These are phyloP conservation scores for Eudorina sp. DNA, from an alignment of 139 green algal species.

Conservation along the genomic window DNA sequence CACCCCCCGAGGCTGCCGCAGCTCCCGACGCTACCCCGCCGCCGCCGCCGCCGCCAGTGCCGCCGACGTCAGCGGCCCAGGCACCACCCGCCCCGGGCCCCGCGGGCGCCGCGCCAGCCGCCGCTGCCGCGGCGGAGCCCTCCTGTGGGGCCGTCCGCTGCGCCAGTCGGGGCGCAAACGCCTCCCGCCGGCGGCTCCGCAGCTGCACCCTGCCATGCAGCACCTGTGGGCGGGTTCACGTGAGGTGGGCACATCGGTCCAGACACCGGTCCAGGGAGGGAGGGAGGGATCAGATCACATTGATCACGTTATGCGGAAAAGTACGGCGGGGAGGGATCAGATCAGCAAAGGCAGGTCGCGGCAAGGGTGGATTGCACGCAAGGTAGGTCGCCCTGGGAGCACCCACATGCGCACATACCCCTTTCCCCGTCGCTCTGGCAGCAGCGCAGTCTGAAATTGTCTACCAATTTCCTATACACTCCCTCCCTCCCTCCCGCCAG, in stretches of 20 bases:
- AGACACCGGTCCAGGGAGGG: not conserved
- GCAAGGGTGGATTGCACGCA: too few relatives aligned
- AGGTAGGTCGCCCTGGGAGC: too few relatives aligned
- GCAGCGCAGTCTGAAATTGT: too few relatives aligned
- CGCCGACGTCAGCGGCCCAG: not conserved
- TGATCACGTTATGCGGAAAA: too few relatives aligned
- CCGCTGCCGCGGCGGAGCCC: not conserved
- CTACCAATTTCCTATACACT: too few relatives aligned
- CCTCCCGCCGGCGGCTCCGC: not conserved
- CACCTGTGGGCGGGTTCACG: slow-evolving; percentile 38
- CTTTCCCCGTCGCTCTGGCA: too few relatives aligned
- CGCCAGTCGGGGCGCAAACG: not conserved
- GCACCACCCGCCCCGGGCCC: not conserved
- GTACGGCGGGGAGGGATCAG: too few relatives aligned
- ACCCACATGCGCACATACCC: too few relatives aligned
- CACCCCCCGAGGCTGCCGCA: not conserved
- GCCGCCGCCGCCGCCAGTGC: not conserved
- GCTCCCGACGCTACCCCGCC: not conserved
- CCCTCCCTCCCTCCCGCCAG: too few relatives aligned
- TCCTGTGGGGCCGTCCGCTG: not conserved
- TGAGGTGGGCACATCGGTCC: not conserved
- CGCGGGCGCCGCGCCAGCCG: not conserved
- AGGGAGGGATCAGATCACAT: too few relatives aligned
- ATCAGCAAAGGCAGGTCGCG: too few relatives aligned
- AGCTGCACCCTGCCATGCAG: slow-evolving; percentile 52